These are phyloP conservation scores for Dactylellina sp. DNA, from an alignment of 2,329 filamentous ascomycete species.

Conservation along the genomic window DNA sequence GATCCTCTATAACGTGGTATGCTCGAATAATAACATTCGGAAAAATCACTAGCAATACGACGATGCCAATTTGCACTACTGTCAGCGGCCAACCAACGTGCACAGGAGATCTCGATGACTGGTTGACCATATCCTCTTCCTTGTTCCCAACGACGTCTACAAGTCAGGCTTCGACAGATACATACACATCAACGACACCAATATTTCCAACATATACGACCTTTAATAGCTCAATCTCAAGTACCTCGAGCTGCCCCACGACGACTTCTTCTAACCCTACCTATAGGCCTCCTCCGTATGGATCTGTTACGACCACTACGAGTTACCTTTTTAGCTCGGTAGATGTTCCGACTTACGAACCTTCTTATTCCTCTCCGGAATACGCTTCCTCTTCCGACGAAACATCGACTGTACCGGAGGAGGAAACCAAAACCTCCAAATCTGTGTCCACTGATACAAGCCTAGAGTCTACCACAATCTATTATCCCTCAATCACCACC, in stretches of 20 bases:
- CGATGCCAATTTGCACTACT: not conserved
- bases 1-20: too few species aligned
- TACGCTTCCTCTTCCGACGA: too few species aligned
- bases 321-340: slow-evolving; percentile 3
- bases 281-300: not conserved
- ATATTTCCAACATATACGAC: slow-evolving; percentile 1
- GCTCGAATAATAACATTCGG: not conserved
- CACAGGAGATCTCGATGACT: not conserved
- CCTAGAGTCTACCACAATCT: too few species aligned
- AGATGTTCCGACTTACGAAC: not conserved
- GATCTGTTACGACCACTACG: not conserved
- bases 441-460: too few species aligned
- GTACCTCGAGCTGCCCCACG: not conserved
- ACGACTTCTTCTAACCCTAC: not conserved
- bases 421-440: too few species aligned
- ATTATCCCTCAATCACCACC: too few species aligned
- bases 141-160: slow-evolving; percentile 17
- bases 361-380: not conserved
- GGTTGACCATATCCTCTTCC: slow-evolving; percentile 10
- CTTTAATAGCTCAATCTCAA: slow-evolving; percentile 6
- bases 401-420: too few species aligned
- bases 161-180: slow-evolving; percentile 6
- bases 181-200: slow-evolving; percentile 5
- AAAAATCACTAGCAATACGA: not conserved
- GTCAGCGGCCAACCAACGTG: not conserved